Base-by-base conservation (phyloP, 2,329 filamentous ascomycete species). In the Claviceps citrina region DNA sequence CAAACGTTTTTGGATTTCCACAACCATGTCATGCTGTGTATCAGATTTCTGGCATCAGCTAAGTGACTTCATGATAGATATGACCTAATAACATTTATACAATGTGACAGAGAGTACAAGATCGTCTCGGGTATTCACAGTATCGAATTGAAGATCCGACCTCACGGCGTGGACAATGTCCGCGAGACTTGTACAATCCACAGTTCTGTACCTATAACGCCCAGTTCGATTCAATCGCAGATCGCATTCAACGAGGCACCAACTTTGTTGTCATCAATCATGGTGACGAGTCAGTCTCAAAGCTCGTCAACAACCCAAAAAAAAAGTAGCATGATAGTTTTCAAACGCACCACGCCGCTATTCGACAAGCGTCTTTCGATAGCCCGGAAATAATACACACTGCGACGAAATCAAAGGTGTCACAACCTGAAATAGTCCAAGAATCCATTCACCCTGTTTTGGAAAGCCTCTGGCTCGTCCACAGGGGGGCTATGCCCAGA, bases 391-490 rank as follows among this genome's bases (percentile, higher is more conserved):
- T 3, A 7, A 27, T 15, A 7, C 36, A 38, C 4, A 30, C n/a
- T 6, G 13, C n/a, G 13, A 31, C 2, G 6, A 15, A 19, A 15
- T 5, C 8, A n/a, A 13, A 16, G 7, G 22, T 7, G 12, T 32
- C 22, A 42, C n/a, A 33, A 33, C 31, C 22, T 38, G 20, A 31
- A 44, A 22, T 39, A 25, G 38, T 43, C 40, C n/a, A 41, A 28
- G 10, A 45, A 41, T 15, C 24, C 18, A 13, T 18, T 26, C 25
- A 43, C 36, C 18, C 38, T 40, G 4, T 40, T 27, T 22, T 43
- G 43, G 25, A 52, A 52, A 2, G 40, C 41, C 4, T 44, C 42
- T 1, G 47, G 44, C 35, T 53, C 50, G 9, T 51, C 49, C 3
- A 44, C n/a, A 1, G 47, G 34, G 10, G 50, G 47, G 13, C 4